Evolutionary conservation across 2,329 filamentous ascomycete species (phyloP).

Genomic region (Aspergillus fijiensis): DNA sequence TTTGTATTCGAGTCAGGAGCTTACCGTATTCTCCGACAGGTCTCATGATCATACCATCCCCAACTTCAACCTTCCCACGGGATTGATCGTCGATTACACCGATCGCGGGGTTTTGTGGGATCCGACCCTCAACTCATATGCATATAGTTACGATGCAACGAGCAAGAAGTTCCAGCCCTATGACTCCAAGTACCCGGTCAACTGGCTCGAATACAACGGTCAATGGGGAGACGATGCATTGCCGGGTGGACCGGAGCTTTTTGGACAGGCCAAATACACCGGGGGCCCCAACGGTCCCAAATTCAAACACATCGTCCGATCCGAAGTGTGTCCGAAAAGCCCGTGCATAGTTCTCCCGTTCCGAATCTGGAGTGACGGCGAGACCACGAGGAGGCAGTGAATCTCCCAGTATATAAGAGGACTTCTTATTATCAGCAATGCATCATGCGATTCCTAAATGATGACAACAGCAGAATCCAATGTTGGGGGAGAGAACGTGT

Average conservation of each 20-base stretch:
- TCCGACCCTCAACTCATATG: conserved; percentile 55
- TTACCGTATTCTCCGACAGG: conserved; percentile 29
- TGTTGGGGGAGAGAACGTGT: background rate
- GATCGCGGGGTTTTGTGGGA: conserved; percentile 61
- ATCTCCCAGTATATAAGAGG: background rate
- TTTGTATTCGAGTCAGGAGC: background rate
- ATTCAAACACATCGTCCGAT: conserved; percentile 59
- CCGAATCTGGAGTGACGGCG: conserved; percentile 20
- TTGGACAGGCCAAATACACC: conserved; percentile 57
- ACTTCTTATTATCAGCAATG: background rate
- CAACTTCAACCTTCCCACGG: conserved; percentile 55
- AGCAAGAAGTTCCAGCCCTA: conserved; percentile 50
- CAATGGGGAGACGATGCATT: conserved; percentile 64
- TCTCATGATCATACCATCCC: conserved; percentile 65
- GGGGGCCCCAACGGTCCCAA: conserved; percentile 62
- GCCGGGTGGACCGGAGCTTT: conserved; percentile 50
- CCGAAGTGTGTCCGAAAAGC: conserved; percentile 56
- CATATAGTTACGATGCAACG: conserved; percentile 52
- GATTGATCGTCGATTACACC: conserved; percentile 56
- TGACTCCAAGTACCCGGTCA: conserved; percentile 47
- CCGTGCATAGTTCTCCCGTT: conserved; percentile 47
- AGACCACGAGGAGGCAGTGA: background rate
- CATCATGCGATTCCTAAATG: background rate
- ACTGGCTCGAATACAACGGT: conserved; percentile 58
- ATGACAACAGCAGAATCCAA: background rate